Conservation (phyloP, 2,329 filamentous ascomycete species). For the Colletotrichum truncatum region DNA sequence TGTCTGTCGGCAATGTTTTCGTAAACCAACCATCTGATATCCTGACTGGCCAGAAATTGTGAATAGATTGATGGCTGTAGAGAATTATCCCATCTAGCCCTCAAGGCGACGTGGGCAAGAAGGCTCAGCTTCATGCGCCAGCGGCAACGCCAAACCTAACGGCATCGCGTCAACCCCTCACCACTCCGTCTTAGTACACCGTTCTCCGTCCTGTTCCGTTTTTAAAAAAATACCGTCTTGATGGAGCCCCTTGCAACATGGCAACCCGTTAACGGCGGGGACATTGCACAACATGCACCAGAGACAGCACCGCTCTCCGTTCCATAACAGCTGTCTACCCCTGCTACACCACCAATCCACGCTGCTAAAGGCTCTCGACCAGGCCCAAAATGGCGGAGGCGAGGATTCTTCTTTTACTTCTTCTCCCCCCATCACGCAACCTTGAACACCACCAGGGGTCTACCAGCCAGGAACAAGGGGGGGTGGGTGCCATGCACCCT, state of each 20-base stretch:
- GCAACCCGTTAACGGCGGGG: constrained; percentile 9
- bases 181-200: constrained; percentile 17
- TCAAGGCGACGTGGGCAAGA: constrained; percentile 22
- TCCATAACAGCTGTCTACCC: too few relatives aligned
- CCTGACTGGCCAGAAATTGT: constrained; percentile 4
- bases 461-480: constrained; percentile 20
- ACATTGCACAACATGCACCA: constrained; percentile 12
- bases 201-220: constrained; percentile 15
- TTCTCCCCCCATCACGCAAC: constrained; percentile 4
- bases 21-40: constrained; percentile 25
- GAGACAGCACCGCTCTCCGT: neutral
- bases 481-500: constrained; percentile 11
- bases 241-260: constrained; percentile 13
- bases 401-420: constrained; percentile 6
- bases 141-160: constrained; percentile 23
- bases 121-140: constrained; percentile 30
- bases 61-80: neutral
- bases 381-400: constrained; percentile 10
- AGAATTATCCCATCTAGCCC: constrained; percentile 7
- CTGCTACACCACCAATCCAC: constrained; percentile 16
- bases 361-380: constrained; percentile 20
- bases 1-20: constrained; percentile 22
- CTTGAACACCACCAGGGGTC: constrained; percentile 14
- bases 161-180: constrained; percentile 25
- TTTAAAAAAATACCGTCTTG: neutral